Evolutionary conservation across 2,329 filamentous ascomycete species (phyloP).

Genomic region (Aspergillus aculeatinus): DNA sequence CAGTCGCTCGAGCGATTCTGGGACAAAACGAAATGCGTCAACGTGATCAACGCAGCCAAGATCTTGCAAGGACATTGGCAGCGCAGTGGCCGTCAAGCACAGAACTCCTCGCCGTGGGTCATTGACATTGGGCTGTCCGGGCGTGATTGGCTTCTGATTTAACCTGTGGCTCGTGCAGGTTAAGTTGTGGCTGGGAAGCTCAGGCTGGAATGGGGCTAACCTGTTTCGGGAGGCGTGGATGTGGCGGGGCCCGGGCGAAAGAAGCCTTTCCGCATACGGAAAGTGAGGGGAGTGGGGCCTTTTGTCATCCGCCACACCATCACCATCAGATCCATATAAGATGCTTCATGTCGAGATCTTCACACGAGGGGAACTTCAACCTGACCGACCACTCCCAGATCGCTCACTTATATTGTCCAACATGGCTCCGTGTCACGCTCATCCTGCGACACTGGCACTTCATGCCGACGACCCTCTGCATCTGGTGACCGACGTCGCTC

Average conservation of each 20-base stretch:
- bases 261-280: neutral
- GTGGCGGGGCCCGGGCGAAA: too few species aligned
- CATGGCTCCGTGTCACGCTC: constrained; percentile 23
- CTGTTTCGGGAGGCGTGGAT: too few species aligned
- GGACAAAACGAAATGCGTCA: constrained; percentile 32
- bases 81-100: constrained; percentile 5
- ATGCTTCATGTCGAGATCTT: too few species aligned
- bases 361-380: too few species aligned
- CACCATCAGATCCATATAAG: neutral
- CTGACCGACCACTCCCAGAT: too few species aligned
- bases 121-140: constrained; percentile 29
- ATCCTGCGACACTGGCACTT: constrained; percentile 60
- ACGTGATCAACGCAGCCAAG: constrained; percentile 33
- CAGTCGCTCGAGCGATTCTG: constrained; percentile 31
- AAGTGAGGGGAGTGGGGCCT: neutral
- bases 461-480: constrained; percentile 80
- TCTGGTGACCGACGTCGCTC: constrained; percentile 74
- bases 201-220: too few species aligned
- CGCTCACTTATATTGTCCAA: neutral
- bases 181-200: neutral
- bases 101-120: constrained; percentile 26
- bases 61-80: constrained; percentile 30
- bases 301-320: neutral
- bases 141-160: constrained; percentile 34
- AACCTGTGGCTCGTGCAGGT: neutral